phyloP scores from a whole-genome alignment of 1,284 basidiomycete genomes.

The Wallemia ichthyophaga region DNA sequence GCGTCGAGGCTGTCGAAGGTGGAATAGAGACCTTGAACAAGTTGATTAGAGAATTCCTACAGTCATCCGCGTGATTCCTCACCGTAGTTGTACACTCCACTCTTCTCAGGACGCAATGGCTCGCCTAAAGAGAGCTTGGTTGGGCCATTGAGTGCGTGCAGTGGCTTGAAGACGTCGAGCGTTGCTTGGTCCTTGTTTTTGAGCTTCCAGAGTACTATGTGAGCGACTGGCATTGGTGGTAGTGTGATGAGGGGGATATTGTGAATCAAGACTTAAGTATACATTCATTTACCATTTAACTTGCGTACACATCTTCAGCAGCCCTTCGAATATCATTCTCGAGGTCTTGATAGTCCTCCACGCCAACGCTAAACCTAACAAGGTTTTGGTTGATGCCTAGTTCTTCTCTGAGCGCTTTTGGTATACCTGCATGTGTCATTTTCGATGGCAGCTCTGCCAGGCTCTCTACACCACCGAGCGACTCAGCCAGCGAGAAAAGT shows the following conservation, averaged over 20 bases:
- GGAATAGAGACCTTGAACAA: not conserved
- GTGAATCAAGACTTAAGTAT: too few species aligned
- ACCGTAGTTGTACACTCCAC: not conserved
- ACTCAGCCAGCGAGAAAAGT: constrained; percentile 64
- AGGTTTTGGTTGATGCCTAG: constrained; percentile 57
- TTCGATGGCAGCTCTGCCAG: constrained; percentile 49
- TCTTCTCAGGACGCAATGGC: not conserved
- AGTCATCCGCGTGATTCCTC: not conserved
- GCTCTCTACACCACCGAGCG: constrained; percentile 69
- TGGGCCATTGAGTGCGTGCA: not conserved
- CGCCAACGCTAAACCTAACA: constrained; percentile 53
- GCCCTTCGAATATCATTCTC: constrained; percentile 42
- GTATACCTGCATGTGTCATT: constrained; percentile 60
- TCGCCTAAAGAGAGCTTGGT: not conserved
- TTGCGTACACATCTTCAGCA: constrained; percentile 19
- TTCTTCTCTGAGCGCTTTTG: constrained; percentile 30
- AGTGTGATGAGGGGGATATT: not conserved
- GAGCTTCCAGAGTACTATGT: not conserved
- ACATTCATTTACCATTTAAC: not conserved
- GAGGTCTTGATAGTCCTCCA: constrained; percentile 63
- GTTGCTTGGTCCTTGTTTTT: not conserved
- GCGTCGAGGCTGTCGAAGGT: not conserved
- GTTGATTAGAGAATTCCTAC: too few species aligned
- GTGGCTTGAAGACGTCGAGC: not conserved
- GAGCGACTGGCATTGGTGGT: not conserved